Conservation (phyloP, 139 green algal species). For the Chlorella sorokiniana region DNA sequence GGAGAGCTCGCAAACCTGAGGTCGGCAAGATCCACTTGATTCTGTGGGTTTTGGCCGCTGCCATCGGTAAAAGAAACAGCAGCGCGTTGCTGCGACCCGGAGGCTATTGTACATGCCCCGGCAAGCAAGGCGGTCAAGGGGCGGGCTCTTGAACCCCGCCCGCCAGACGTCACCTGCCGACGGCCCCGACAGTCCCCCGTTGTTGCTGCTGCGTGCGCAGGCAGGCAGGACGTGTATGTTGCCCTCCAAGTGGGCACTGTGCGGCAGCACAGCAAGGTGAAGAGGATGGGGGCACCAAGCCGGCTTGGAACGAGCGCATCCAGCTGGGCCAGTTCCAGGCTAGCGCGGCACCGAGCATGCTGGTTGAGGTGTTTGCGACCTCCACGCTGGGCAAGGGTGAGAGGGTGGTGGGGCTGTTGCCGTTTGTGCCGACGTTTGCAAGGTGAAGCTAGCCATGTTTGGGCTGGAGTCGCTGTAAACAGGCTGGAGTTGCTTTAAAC, state of each 20-base stretch:
- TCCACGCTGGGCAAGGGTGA: constrained; percentile 9
- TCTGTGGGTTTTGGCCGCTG: background rate
- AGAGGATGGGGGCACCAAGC: constrained; percentile 24
- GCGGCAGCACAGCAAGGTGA: background rate
- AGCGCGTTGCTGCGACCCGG: too few relatives aligned
- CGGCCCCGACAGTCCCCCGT: background rate
- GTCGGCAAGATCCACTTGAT: too few relatives aligned
- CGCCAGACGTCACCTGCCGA: too few relatives aligned
- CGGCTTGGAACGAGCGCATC: constrained; percentile 24
- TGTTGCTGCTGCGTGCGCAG: background rate
- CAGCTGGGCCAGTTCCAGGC: background rate
- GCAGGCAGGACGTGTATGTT: constrained; percentile 1
- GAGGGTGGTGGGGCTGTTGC: background rate
- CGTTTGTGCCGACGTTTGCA: background rate
- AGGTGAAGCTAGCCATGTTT: too few relatives aligned
- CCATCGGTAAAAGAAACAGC: background rate
- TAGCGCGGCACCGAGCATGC: background rate
- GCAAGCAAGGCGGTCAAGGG: too few relatives aligned
- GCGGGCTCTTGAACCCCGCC: too few relatives aligned
- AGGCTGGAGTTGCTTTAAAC: too few relatives aligned
- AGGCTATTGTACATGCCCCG: too few relatives aligned
- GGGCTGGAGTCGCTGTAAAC: too few relatives aligned
- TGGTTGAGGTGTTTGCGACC: constrained; percentile 9
- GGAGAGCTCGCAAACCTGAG: too few relatives aligned
- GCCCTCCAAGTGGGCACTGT: constrained; percentile 6